Percentiles rank a stretch among this genome's conserved stretches.
phyloP scores from a whole-genome alignment of 768 basidiomycete species.

The Clathrus columnatus region DNA sequence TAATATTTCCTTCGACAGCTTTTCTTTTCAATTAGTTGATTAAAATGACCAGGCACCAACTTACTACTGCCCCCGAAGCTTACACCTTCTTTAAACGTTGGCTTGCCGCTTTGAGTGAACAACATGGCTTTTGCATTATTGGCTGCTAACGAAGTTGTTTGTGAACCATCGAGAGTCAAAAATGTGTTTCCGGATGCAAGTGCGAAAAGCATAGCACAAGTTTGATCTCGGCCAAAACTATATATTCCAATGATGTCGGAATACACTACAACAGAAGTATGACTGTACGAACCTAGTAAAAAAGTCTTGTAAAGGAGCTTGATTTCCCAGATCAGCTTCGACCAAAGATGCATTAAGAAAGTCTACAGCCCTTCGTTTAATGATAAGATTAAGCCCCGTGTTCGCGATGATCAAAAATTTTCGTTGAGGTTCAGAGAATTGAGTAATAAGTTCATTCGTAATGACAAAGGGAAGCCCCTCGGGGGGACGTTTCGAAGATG shows the following conservation, averaged over 20 bases:
- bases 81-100: conserved; percentile 62
- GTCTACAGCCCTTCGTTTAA: conserved; percentile 78
- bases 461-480: conserved; percentile 40
- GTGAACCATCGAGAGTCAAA: conserved; percentile 44
- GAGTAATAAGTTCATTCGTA: conserved; percentile 74
- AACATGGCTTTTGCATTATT: conserved; percentile 24
- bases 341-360: conserved; percentile 46
- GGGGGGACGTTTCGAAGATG: conserved; percentile 24
- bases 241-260: not conserved
- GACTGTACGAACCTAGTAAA: conserved; percentile 4
- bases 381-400: conserved; percentile 71
- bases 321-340: conserved; percentile 10
- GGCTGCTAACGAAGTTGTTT: conserved; percentile 35
- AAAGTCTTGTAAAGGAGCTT: conserved; percentile 9
- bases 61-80: conserved; percentile 6
- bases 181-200: conserved; percentile 81
- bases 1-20: conserved; percentile 50
- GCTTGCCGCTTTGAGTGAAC: conserved; percentile 38
- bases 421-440: conserved; percentile 63
- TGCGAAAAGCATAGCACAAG: conserved; percentile 84
- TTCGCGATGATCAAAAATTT: conserved; percentile 88
- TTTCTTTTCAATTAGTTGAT: not conserved
- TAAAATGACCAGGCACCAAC: not conserved
- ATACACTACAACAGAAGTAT: not conserved
- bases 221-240: conserved; percentile 88